Percentiles rank a stretch among this genome's conserved stretches.
These are phyloP conservation scores for Hypoxylon sp. DNA, from an alignment of 2,329 filamentous ascomycete species.

Conservation along the genomic window DNA sequence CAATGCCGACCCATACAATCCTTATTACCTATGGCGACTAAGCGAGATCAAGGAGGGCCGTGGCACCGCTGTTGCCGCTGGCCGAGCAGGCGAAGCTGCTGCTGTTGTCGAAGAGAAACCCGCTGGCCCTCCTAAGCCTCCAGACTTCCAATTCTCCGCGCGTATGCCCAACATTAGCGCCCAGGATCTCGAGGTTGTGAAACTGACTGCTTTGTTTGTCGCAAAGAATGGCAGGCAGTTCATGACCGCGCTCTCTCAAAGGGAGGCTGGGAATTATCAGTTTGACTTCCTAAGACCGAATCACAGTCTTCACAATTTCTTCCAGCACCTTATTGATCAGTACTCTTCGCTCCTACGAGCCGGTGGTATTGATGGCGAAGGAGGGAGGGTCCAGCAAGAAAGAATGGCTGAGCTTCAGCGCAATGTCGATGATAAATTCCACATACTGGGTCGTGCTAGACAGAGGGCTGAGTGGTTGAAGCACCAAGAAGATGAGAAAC, in stretches of 20 bases:
- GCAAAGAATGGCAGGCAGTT: slow-evolving; percentile 94
- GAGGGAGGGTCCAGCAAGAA: slow-evolving; percentile 78
- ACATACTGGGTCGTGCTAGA: slow-evolving; percentile 84
- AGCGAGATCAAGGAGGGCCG: slow-evolving; percentile 87
- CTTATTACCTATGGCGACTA: slow-evolving; percentile 92
- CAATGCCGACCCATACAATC: slow-evolving; percentile 84
- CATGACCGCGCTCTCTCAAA: slow-evolving; percentile 89
- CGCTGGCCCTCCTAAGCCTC: slow-evolving; percentile 85
- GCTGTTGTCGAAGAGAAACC: slow-evolving; percentile 74
- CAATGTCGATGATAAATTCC: slow-evolving; percentile 84
- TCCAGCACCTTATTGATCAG: slow-evolving; percentile 91
- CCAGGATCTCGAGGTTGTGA: slow-evolving; percentile 83
- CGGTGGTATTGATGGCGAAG: slow-evolving; percentile 75
- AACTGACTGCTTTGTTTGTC: slow-evolving; percentile 89
- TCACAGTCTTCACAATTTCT: slow-evolving; percentile 96
- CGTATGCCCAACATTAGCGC: slow-evolving; percentile 98
- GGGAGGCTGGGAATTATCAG: slow-evolving; percentile 91
- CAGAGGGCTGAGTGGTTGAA: slow-evolving; percentile 90
- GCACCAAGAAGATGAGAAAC: slow-evolving; percentile 86
- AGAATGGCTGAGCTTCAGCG: slow-evolving; percentile 80
- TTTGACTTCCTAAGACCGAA: slow-evolving; percentile 97
- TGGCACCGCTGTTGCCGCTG: slow-evolving; percentile 83
- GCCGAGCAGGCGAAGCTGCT: slow-evolving; percentile 75
- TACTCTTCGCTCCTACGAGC: slow-evolving; percentile 85
- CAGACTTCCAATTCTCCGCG: slow-evolving; percentile 92